Evolutionary conservation across 2,329 filamentous ascomycete genomes (phyloP), one percentile per base, ranked within the genome.

Genomic region (Juglanconis oblonga): DNA sequence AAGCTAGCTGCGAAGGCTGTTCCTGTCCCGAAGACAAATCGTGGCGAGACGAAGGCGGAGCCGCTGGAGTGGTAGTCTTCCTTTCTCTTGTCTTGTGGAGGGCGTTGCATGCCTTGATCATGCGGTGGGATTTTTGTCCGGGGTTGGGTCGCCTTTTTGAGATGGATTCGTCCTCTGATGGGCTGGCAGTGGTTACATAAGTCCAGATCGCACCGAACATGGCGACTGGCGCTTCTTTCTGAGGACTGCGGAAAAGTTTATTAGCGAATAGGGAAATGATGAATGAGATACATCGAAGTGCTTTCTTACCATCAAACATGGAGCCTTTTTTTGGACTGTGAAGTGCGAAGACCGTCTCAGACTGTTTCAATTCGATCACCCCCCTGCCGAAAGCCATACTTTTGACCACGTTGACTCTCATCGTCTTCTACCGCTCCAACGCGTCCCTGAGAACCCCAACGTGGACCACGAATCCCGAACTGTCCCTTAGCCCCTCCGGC

Each of bases 21-120:
- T 10, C 86, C 91, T 5, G 87, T 97, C 45, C 91, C 93, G 44
- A 94, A 87, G 79, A 97, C 93, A 64, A 97, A 97, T 77, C 81
- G 91, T 14, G 93, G 93, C 1, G 89, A 96, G 75, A 86, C 87
- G 69, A 87, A 92, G 73, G 88, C 82, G 66, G 92, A 97, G 77
- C 93, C 93, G 51, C 79, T 97, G 66, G 92, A 97, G 71, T 97
- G 93, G 92, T 97, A 82, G 76, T 17, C 10, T 24, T 31, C 7
- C 9, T 36, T 24, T 55, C 29, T 32, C 9, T 44, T 33, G 52
- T 3, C 6, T 44, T 40, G 2, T 42, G 36, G 24, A 17, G 32
- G 57, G 61, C 53, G 57, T 63, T 61, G 33, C 17, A 42, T 58
- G 33, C 50, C 31, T 51, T 40, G 32, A 52, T 44, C 36, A 32